phyloP scores from a whole-genome alignment of 169 alveolate species.

The Plasmodium yoelii region DNA sequence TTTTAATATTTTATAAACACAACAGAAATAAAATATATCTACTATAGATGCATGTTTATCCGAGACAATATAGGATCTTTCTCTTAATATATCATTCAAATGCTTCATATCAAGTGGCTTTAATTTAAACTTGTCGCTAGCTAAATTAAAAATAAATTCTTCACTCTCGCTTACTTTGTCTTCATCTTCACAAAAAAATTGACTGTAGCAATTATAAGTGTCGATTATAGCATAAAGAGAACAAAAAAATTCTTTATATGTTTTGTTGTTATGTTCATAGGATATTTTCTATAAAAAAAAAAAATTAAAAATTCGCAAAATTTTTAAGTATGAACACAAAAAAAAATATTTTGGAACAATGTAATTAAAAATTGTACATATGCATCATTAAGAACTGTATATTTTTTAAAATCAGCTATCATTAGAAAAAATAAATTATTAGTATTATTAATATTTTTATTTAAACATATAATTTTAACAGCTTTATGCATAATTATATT shows the following conservation, averaged over 20 bases:
- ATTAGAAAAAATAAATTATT: no score
- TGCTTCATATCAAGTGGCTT: conserved; percentile 52
- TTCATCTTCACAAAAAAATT: conserved; percentile 56
- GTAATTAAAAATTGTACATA: no score
- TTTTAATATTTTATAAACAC: conserved; percentile 25
- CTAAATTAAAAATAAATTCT: conserved; percentile 61
- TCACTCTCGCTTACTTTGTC: conserved; percentile 68
- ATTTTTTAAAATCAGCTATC: no score
- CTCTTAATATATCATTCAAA: conserved; percentile 48
- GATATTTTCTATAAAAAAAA: conserved; percentile 35
- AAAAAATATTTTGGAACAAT: no score
- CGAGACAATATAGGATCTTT: conserved; percentile 50
- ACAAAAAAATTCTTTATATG: conserved; percentile 48
- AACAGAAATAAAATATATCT: conserved; percentile 67
- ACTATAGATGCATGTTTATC: conserved; percentile 52
- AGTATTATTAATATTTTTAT: no score
- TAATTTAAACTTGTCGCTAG: conserved; percentile 46
- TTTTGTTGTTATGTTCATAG: conserved; percentile 29
- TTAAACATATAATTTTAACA: no score
- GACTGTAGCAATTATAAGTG: conserved; percentile 36
- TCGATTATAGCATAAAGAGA: conserved; percentile 61
- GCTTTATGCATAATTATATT: no score
- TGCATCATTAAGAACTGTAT: no score
- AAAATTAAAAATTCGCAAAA: neutral
- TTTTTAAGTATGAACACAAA: neutral